Evolutionary conservation across 257 asterid species (phyloP).

Genomic region (Scutellaria barbata): DNA sequence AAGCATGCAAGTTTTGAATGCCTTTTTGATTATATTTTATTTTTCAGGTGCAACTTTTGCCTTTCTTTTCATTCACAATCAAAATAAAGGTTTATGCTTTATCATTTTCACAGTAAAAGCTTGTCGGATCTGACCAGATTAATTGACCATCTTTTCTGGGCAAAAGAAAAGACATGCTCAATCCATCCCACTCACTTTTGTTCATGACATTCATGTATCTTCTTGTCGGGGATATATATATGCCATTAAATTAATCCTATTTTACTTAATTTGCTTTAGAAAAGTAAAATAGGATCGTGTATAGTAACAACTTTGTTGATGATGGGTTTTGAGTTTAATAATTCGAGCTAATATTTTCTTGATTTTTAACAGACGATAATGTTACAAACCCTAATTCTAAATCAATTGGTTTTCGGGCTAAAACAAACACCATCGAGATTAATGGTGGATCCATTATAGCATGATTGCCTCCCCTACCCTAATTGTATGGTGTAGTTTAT

Average conservation of each 20-base stretch:
- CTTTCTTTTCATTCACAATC: conserved; percentile 31
- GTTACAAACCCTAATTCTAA: too few relatives aligned
- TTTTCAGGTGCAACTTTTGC: conserved; percentile 37
- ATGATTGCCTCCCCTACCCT: too few relatives aligned
- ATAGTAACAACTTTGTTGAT: too few relatives aligned
- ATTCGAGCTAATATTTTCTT: too few relatives aligned
- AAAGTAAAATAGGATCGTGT: too few relatives aligned
- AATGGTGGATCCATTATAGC: too few relatives aligned
- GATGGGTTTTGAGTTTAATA: too few relatives aligned
- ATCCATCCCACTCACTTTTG: background rate
- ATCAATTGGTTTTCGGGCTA: too few relatives aligned
- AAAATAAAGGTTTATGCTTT: conserved; percentile 28
- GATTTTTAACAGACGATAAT: too few relatives aligned
- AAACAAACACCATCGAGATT: too few relatives aligned
- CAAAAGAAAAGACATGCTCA: conserved; percentile 6
- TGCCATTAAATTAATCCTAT: background rate
- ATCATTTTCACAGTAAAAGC: conserved; percentile 29
- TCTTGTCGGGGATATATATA: background rate
- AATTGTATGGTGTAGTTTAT: too few relatives aligned
- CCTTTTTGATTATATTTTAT: background rate
- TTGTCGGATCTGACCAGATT: conserved; percentile 35
- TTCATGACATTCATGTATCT: conserved; percentile 18
- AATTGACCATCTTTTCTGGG: conserved; percentile 32
- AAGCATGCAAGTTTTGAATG: conserved; percentile 40
- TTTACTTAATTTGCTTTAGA: background rate